Evolutionary conservation across 805 yeast species (phyloP).

Genomic region (Ascoidea rubescens): DNA sequence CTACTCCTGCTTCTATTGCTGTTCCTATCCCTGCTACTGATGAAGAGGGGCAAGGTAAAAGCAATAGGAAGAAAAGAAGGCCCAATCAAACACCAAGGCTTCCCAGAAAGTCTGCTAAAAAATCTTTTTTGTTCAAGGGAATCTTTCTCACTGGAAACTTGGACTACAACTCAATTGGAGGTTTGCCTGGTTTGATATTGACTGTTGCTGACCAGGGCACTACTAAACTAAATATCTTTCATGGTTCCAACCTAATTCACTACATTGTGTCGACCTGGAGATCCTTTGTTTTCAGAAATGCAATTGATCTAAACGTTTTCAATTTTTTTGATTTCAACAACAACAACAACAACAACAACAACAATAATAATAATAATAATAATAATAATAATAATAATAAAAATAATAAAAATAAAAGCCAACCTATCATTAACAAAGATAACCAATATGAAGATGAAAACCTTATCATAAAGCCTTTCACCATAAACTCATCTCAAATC

Average conservation of each 20-base stretch:
- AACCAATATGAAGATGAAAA: slow-evolving; percentile 17
- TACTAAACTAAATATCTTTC: slow-evolving; percentile 37
- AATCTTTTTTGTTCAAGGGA: slow-evolving; percentile 23
- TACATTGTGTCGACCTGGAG: slow-evolving; percentile 73
- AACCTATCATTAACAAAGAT: too few relatives aligned
- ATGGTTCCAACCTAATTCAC: slow-evolving; percentile 32
- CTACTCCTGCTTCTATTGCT: too few relatives aligned
- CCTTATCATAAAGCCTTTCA: slow-evolving; percentile 21
- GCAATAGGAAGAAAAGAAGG: slow-evolving; percentile 16
- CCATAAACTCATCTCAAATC: slow-evolving; percentile 24
- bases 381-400: slow-evolving; percentile 6
- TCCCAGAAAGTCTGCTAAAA: too few relatives aligned
- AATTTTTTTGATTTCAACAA: slow-evolving; percentile 12
- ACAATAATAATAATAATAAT: slow-evolving; percentile 16
- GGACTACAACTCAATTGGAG: slow-evolving; percentile 74
- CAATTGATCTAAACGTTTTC: slow-evolving; percentile 30
- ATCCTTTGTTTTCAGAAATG: slow-evolving; percentile 71
- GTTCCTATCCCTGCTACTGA: too few relatives aligned
- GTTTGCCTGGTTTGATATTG: slow-evolving; percentile 78
- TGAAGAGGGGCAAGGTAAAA: too few relatives aligned
- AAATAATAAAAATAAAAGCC: slow-evolving; percentile 1
- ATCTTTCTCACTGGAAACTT: slow-evolving; percentile 71
- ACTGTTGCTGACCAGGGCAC: slow-evolving; percentile 72
- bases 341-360: slow-evolving; percentile 1
- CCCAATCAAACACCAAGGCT: not conserved